phyloP scores from a whole-genome alignment of 257 asterid species.

The Nicotiana sylvestris region DNA sequence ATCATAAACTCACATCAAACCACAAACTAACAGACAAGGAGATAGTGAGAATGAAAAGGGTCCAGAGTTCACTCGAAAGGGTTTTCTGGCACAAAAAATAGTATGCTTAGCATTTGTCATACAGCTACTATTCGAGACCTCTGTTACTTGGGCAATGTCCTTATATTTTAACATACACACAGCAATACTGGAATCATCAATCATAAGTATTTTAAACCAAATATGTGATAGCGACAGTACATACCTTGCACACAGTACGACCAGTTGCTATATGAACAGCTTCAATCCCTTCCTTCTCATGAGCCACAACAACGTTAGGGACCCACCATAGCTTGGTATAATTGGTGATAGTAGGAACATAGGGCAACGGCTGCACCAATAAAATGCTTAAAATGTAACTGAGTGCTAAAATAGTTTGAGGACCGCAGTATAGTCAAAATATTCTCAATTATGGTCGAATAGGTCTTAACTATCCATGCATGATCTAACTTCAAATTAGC shows the following conservation, averaged over 20 bases:
- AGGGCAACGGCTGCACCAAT: slow-evolving; percentile 58
- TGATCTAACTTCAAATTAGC: neutral
- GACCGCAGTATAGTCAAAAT: neutral
- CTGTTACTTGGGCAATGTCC: neutral
- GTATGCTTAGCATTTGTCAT: slow-evolving; percentile 1
- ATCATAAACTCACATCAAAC: slow-evolving; percentile 22
- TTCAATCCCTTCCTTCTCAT: slow-evolving; percentile 95
- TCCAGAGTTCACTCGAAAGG: neutral
- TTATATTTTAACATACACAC: neutral
- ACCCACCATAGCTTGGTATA: slow-evolving; percentile 99
- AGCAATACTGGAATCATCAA: neutral
- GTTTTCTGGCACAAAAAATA: neutral
- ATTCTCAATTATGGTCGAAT: neutral
- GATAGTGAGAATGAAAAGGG: neutral
- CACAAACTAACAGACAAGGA: neutral
- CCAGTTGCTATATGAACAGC: slow-evolving; percentile 97
- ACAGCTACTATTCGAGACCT: neutral
- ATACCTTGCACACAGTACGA: slow-evolving; percentile 92
- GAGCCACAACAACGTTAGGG: slow-evolving; percentile 94
- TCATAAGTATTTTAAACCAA: neutral
- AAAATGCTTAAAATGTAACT: slow-evolving; percentile 4
- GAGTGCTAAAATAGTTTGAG: neutral
- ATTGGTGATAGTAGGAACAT: slow-evolving; percentile 92
- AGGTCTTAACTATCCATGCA: neutral
- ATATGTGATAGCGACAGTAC: neutral